phyloP scores from a whole-genome alignment of 257 asterid species.

The Sherardia arvensis region DNA sequence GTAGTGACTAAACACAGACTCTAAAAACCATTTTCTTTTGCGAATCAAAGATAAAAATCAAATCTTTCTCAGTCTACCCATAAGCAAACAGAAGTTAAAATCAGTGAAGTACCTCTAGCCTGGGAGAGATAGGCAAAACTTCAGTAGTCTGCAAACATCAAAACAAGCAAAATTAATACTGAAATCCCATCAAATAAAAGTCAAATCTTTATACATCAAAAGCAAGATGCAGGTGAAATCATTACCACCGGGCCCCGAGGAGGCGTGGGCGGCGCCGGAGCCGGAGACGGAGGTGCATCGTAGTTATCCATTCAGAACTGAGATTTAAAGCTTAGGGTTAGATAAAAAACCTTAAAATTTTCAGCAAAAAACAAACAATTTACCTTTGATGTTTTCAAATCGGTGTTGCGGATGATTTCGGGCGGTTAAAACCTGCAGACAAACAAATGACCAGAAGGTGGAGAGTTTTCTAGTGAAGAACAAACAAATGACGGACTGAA shows the following conservation, averaged over 20 bases:
- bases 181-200: neutral
- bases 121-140: constrained; percentile 51
- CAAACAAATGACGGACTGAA: no score
- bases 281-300: constrained; percentile 32
- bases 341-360: neutral
- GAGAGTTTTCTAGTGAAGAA: no score
- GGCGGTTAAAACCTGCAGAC: constrained; percentile 58
- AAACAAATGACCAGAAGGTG: no score
- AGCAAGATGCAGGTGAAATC: neutral
- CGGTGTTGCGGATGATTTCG: constrained; percentile 3
- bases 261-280: constrained; percentile 11
- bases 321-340: constrained; percentile 11
- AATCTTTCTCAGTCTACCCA: neutral
- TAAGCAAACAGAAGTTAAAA: neutral
- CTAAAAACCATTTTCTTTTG: neutral
- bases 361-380: constrained; percentile 3
- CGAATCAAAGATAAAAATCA: no score
- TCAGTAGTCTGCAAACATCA: constrained; percentile 45
- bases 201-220: neutral
- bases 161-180: neutral
- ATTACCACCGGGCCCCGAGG: constrained; percentile 34
- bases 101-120: constrained; percentile 43
- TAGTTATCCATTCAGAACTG: constrained; percentile 31
- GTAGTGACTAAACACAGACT: neutral
- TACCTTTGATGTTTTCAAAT: neutral